These are phyloP conservation scores for Hypoxylon fuscum DNA, from an alignment of 495 filamentous ascomycete genomes.

Conservation along the genomic window DNA sequence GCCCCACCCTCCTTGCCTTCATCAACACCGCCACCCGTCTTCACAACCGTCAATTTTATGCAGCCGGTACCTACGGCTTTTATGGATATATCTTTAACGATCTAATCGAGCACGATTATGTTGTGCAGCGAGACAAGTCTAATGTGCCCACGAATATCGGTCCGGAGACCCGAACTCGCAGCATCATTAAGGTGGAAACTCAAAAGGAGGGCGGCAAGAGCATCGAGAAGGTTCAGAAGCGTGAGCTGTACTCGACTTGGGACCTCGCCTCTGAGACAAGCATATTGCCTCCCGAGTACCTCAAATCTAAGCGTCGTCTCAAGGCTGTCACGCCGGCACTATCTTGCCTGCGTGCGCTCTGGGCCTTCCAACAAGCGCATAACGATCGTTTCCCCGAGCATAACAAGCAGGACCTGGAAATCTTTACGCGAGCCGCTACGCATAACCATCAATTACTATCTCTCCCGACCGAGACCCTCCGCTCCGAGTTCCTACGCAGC, in stretches of 20 bases:
- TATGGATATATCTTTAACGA: slow-evolving; percentile 97
- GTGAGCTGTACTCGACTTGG: slow-evolving; percentile 86
- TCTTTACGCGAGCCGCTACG: slow-evolving; percentile 79
- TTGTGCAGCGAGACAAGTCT: slow-evolving; percentile 83
- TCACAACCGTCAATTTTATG: slow-evolving; percentile 83
- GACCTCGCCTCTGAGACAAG: slow-evolving; percentile 78
- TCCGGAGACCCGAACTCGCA: slow-evolving; percentile 79
- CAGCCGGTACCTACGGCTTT: slow-evolving; percentile 84
- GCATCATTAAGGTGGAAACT: slow-evolving; percentile 72
- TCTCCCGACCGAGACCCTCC: slow-evolving; percentile 78
- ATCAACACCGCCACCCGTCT: slow-evolving; percentile 87
- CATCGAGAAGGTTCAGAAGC: slow-evolving; percentile 92
- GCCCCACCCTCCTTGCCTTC: slow-evolving; percentile 71
- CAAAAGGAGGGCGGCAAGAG: slow-evolving; percentile 76
- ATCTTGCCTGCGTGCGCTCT: slow-evolving; percentile 81
- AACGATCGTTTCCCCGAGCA: slow-evolving; percentile 50
- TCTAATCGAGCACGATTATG: slow-evolving; percentile 84
- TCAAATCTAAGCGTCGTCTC: slow-evolving; percentile 70
- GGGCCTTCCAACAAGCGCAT: slow-evolving; percentile 70
- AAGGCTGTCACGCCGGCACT: slow-evolving; percentile 81
- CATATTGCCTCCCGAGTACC: slow-evolving; percentile 73
- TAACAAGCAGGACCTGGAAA: slow-evolving; percentile 61
- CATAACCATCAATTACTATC: slow-evolving; percentile 78
- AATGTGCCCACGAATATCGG: slow-evolving; percentile 73
- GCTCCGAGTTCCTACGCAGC: slow-evolving; percentile 78